Base-by-base conservation (phyloP, 129 eudicot genomes). In the Tagetes patula region DNA sequence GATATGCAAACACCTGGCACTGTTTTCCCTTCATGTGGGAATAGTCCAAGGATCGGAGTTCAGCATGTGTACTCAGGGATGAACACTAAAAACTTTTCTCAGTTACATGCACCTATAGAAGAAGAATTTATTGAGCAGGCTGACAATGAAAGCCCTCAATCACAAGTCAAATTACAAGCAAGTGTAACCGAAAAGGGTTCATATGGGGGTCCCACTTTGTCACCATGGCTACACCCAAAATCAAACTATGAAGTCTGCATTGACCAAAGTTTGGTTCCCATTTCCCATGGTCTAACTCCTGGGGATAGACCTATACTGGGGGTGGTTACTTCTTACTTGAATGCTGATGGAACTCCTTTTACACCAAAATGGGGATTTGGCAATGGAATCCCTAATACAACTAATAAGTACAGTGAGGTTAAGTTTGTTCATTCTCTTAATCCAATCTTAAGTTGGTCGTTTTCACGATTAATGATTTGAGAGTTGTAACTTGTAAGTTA, bases 1-100 rank as follows among this genome's bases (percentile, higher is more conserved):
- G 95, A 92, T 55, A 92, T 89, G 91, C 95, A 92, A 74, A 92
- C 98, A 48, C 98, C 98, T 39, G 98, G 95, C 71, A 89, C 98
- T 63, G 98, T 72, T 63, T 92, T 87, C 75, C 83, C 95, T 47
- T 55, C 86, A 71, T 77, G 74, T 82, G 50, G 85, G 34, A 87
- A 70, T 69, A 85, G 79, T 73, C 76, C 80, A 32, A 77, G 86
- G 65, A 81, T 92, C 75, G 77, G 91, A 65, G 80, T 85, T 59
- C 98, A 92, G 75, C 87, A 92, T 67, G 87, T 87, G 45, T 80
- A 85, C 78, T 59, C 98, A 30, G 89, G 74, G 78, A 52, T 76
- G 14, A 79, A 78, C 76, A 85, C 84, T 36, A 80, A 86, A 65
- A 74, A 76, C 67, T 46, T 60, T 4, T 41, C 78, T 40, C 76